Evolutionary conservation across 257 asterid species (phyloP), one percentile per base, ranked within the genome.

Genomic region (Primulina huaijiensis): DNA sequence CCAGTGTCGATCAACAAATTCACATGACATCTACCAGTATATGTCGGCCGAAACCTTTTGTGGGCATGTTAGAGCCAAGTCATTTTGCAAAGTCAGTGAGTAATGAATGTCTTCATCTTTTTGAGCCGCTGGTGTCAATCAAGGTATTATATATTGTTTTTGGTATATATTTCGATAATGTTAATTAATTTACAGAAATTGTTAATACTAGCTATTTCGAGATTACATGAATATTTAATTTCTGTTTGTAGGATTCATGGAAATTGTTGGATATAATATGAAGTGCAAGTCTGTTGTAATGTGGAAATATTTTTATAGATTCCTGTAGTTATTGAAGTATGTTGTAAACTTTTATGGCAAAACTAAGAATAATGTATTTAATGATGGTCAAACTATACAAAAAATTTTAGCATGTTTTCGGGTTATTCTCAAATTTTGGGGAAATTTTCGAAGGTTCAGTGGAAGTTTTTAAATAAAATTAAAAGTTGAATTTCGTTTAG

Each of bases 111-210:
- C 31, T 33, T 68, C 71, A 62, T 65, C 79, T 53, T 71, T 30
- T 9, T 73, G 73, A 68, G 77, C 80, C 46, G 72, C 58, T 27
- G 38, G 62, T 64, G 55, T 72, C 77, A 62, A 59, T 52, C 50
- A 58, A 57, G 38, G 78, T 56, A 17, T 62, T 71, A 16, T 11
- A 43, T 14, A 43, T 43, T 3, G n/a, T n/a, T 43, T 43, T 11
- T 43, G 53, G 53, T 43, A 14, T 43, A 43, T 43, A 11, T 43
- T 43, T 1, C 16, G 53, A 14, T 43, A 0, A 3, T 10, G n/a
- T 43, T 31, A 23, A 23, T 31, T 11, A 11, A 0, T 43, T 43
- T 43, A 43, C n/a, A 4, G 53, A 38, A 6, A 0, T 11, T 43
- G 0, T 43, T 14, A 9, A 23, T 23, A 1, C 0, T 11, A 43